A percentile compares a stretch with the other conserved stretches of the same genome.
These are phyloP conservation scores for Suillus luteus DNA, from an alignment of 768 basidiomycete species.

Conservation along the genomic window DNA sequence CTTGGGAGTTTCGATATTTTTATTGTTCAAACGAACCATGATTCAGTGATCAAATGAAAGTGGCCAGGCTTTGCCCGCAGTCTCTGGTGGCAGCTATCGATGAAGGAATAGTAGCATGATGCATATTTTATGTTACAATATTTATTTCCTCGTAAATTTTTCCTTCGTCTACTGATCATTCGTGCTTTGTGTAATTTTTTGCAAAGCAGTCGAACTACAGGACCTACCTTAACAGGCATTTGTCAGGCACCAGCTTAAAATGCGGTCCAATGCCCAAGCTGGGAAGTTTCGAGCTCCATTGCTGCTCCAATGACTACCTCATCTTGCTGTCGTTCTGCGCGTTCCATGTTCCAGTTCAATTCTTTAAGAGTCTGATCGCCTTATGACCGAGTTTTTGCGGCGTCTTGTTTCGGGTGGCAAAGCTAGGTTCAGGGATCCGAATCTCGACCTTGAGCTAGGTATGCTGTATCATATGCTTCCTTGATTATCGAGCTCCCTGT, in stretches of 20 bases:
- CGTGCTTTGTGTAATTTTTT: too few species aligned
- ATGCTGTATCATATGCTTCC: slow-evolving; percentile 17
- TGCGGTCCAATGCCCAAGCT: background rate
- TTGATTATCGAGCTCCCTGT: slow-evolving; percentile 16
- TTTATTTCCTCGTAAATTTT: background rate
- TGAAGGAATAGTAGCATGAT: background rate
- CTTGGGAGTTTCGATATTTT: background rate
- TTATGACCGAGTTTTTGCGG: slow-evolving; percentile 67
- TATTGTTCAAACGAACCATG: background rate
- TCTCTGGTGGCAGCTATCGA: background rate
- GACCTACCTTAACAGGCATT: background rate
- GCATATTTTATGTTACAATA: too few species aligned
- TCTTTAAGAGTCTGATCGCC: background rate
- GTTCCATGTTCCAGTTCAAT: background rate
- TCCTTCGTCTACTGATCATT: too few species aligned
- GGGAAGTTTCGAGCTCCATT: background rate
- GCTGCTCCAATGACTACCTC: background rate
- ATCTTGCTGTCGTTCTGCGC: background rate
- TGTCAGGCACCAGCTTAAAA: background rate
- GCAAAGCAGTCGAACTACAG: too few species aligned
- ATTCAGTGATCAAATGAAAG: background rate
- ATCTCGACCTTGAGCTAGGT: slow-evolving; percentile 73
- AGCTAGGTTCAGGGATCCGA: slow-evolving; percentile 70
- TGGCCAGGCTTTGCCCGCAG: background rate
- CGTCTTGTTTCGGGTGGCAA: slow-evolving; percentile 83